A percentile compares a stretch with the other conserved stretches of the same genome.
phyloP scores from a whole-genome alignment of 352 stramenopile genomes.

The Salisapilia sapeloensis region DNA sequence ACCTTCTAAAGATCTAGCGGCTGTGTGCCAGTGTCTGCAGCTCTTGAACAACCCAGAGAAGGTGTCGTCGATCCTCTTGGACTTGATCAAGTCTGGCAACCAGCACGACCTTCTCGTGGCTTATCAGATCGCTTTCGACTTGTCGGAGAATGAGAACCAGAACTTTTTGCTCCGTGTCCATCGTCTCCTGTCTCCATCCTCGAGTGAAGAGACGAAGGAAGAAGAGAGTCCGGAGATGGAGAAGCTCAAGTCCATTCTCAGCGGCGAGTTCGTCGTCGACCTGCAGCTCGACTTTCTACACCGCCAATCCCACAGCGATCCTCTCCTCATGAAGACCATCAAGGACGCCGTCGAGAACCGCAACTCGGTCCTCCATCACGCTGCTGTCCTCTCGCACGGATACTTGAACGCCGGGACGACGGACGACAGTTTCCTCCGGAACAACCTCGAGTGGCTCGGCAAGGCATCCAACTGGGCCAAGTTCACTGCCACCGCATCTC shows the following conservation, averaged over 20 bases:
- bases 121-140: slow-evolving; percentile 97
- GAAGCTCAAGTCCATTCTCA: slow-evolving; percentile 81
- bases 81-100: slow-evolving; percentile 59
- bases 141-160: slow-evolving; percentile 96
- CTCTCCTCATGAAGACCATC: slow-evolving; percentile 88
- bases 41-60: slow-evolving; percentile 72
- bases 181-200: slow-evolving; percentile 52
- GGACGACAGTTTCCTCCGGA: slow-evolving; percentile 93
- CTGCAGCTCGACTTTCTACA: slow-evolving; percentile 89
- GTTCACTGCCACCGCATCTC: slow-evolving; percentile 94
- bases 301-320: slow-evolving; percentile 80
- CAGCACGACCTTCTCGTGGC: slow-evolving; percentile 81
- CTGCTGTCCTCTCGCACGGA: slow-evolving; percentile 91
- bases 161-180: slow-evolving; percentile 92
- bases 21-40: slow-evolving; percentile 77
- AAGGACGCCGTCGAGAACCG: slow-evolving; percentile 88
- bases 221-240: slow-evolving; percentile 21
- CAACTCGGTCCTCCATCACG: slow-evolving; percentile 96
- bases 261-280: slow-evolving; percentile 84
- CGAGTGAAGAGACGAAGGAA: slow-evolving; percentile 19
- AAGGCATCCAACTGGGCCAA: slow-evolving; percentile 99
- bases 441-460: slow-evolving; percentile 98
- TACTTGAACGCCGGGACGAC: slow-evolving; percentile 98
- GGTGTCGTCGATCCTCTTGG: slow-evolving; percentile 76
- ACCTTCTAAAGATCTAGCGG: slow-evolving; percentile 49